phyloP scores from a whole-genome alignment of 768 basidiomycete genomes.

The Xerocomellus intermedius region DNA sequence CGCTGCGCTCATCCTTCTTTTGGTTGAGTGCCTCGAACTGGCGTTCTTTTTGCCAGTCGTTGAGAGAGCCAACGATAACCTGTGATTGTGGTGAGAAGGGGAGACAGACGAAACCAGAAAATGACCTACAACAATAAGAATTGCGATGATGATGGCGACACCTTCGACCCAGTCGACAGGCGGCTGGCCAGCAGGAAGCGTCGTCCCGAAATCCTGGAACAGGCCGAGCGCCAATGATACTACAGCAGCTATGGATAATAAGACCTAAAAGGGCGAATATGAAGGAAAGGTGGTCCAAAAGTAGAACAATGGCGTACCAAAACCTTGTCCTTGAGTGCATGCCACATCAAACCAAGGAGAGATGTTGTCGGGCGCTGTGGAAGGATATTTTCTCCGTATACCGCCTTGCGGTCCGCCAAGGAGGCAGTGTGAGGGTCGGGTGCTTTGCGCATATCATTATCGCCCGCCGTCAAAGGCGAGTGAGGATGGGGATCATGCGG shows the following conservation, averaged over 20 bases:
- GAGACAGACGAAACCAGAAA: not conserved
- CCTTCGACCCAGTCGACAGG: slow-evolving; percentile 98
- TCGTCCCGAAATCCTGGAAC: slow-evolving; percentile 87
- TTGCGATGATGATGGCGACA: slow-evolving; percentile 76
- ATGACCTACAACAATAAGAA: slow-evolving; percentile 64
- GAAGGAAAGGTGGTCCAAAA: slow-evolving; percentile 2
- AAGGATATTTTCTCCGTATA: slow-evolving; percentile 76
- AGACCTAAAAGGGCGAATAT: slow-evolving; percentile 49
- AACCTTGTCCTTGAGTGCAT: slow-evolving; percentile 88
- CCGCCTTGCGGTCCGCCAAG: slow-evolving; percentile 56
- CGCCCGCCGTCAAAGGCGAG: not conserved
- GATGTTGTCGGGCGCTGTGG: slow-evolving; percentile 69
- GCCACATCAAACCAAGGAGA: slow-evolving; percentile 77
- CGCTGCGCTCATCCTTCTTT: slow-evolving; percentile 90
- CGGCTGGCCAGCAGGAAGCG: slow-evolving; percentile 56
- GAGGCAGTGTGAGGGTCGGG: slow-evolving; percentile 36
- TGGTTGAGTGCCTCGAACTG: slow-evolving; percentile 92
- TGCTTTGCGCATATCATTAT: not conserved
- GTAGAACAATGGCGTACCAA: slow-evolving; percentile 49
- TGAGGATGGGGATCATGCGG: not conserved
- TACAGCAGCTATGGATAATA: slow-evolving; percentile 89
- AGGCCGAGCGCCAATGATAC: slow-evolving; percentile 92
- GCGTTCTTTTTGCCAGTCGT: slow-evolving; percentile 98
- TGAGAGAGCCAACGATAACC: slow-evolving; percentile 90
- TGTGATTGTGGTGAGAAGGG: slow-evolving; percentile 25